Base-by-base conservation (phyloP, 2,329 filamentous ascomycete genomes). In the Pseudocercospora fuligena region DNA sequence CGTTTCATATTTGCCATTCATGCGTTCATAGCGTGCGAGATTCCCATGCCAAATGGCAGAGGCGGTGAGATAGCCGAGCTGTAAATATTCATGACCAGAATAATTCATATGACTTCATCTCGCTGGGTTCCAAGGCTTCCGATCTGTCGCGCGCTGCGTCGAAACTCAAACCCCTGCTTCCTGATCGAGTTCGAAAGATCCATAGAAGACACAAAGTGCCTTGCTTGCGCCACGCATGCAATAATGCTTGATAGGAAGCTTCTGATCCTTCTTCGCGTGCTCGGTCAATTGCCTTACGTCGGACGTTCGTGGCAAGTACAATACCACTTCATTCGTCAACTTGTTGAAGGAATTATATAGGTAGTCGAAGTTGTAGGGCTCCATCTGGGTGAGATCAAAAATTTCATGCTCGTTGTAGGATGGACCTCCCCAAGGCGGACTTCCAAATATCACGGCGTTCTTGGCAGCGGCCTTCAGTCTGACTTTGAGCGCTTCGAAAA, bases 151-250 rank as follows among this genome's bases (percentile, higher is more conserved):
- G 53, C 25, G 25, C n/a, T 12, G 25, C 23, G 14, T 3, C 8
- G 12, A 16, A 16, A 1, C 5, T 58, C 56, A 58, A 1, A 4
- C 5, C 16, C 27, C 33, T 14, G n/a, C 25, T 40, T 21, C 33
- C 33, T 36, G 31, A 11, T 69, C 63, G 58, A 71, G 60, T n/a
- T 56, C 74, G 62, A 86, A 87, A 11, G 82, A 79, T 4, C 87
- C 87, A 71, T 86, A 86, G 72, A 85, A 89, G 23, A 85, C 83
- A 78, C 87, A 89, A 29, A 89, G 76, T 23, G 87, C 87, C 80
- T 97, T 97, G 79, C 94, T 97, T 6, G 92, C 92, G 12, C 93
- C 93, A 73, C 91, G 86, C 82, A 97, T 92, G 76, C 94, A 97
- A 77, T 98, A 98, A 81, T 99, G 95, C 58, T 92, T 88, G 27